Evolutionary conservation across 495 filamentous ascomycete genomes (phyloP), one percentile per base, ranked within the genome.

Genomic region (Clohesyomyces aquaticus): DNA sequence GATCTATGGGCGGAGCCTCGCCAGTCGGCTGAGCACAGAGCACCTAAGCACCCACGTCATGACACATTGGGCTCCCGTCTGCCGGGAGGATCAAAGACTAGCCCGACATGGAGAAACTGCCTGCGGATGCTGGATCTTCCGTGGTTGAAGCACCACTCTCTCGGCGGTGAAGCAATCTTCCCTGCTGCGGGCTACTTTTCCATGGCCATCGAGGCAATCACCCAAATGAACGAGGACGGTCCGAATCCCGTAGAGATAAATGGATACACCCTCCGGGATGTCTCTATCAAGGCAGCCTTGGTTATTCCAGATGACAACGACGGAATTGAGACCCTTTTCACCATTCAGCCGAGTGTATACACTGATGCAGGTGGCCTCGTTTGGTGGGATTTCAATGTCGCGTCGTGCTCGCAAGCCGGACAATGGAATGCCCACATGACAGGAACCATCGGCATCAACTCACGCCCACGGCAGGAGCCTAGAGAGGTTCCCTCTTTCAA

Each of bases 141-240:
- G 22, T 56, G 53, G 53, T 16, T 56, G 9, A 8, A 11, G 14
- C 8, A 43, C 18, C 53, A 56, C 43, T 11, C 8, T 12, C 19
- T 58, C 3, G 27, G 25, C 26, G 21, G 4, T 3, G 32, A 45
- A 11, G 12, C 27, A 3, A 38, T 58, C 26, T 58, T 58, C 26
- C 55, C 55, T 23, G 32, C 41, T 47, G 55, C 55, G 2, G 55
- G 55, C 14, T 58, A 58, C 43, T 26, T 58, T 32, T 3, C 55
- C 16, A 47, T 58, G 32, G 55, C 55, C 8, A 32, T 47, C n/a
- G 55, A 58, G 41, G 55, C 55, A 11, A 21, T 29, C 35, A 38
- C 12, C 11, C 51, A 55, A 38, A 19, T 21, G 3, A 55, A 47
- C n/a, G 8, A 12, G 6, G n/a, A 27, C 43, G 1, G 11, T 10